Conservation (phyloP, 768 basidiomycete genomes). For the Omphalotus guepiniiformis region DNA sequence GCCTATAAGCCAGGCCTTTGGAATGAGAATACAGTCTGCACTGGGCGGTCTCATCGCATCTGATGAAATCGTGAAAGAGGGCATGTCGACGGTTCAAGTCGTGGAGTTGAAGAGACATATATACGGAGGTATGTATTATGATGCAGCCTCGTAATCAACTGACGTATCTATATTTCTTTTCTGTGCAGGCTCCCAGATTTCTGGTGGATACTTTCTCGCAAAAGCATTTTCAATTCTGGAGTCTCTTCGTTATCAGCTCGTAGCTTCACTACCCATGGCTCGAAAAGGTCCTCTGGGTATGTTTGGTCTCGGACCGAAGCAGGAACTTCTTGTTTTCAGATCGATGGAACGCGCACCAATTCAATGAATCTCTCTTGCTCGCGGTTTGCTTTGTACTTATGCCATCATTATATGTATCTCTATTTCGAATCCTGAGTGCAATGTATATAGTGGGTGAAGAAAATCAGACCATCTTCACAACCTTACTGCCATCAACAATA, state of each 20-base stretch:
- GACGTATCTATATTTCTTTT: not conserved
- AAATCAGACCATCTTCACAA: constrained; percentile 54
- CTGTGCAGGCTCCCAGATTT: not conserved
- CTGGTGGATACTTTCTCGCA: constrained; percentile 1
- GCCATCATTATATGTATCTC: not conserved
- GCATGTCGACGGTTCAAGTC: not conserved
- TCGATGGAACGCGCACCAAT: constrained; percentile 26
- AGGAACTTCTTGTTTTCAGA: constrained; percentile 64
- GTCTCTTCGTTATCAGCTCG: constrained; percentile 46
- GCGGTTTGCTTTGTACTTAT: constrained; percentile 6
- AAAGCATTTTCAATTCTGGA: constrained; percentile 3
- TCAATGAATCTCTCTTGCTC: constrained; percentile 1
- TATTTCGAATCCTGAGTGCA: constrained; percentile 1
- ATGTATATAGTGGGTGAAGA: constrained; percentile 28
- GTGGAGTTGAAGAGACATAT: constrained; percentile 1
- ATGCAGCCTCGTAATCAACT: not conserved
- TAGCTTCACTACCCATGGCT: constrained; percentile 62
- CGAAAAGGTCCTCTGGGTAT: constrained; percentile 35
- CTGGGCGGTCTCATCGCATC: constrained; percentile 32
- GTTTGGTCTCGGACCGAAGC: constrained; percentile 35
- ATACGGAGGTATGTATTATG: not conserved
- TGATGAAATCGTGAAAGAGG: constrained; percentile 27
- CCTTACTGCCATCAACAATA: constrained; percentile 66
- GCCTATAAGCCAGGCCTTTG: constrained; percentile 33
- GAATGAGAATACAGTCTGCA: constrained; percentile 31